Conservation (phyloP, 2,329 filamentous ascomycete genomes). For the Colletotrichum australisinense region DNA sequence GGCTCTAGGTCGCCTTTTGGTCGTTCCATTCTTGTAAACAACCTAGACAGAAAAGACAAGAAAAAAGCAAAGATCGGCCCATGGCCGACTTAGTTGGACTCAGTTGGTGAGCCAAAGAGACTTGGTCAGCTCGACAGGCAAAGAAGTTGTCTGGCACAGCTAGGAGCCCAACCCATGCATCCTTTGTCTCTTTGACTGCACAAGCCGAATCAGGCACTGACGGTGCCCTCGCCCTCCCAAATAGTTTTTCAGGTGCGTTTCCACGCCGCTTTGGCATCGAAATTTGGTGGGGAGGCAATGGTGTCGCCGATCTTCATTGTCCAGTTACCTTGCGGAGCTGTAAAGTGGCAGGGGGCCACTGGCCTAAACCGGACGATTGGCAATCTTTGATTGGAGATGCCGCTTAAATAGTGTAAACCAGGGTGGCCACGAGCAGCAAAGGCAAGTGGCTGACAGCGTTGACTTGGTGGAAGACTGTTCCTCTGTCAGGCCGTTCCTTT, state of each 20-base stretch:
- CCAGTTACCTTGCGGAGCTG: neutral
- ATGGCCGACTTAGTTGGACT: neutral
- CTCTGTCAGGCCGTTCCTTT: neutral
- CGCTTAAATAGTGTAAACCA: conserved; percentile 19
- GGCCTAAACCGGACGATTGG: conserved; percentile 33
- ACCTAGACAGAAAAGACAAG: neutral
- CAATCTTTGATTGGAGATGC: conserved; percentile 33
- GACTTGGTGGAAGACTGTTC: neutral
- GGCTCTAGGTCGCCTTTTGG: neutral
- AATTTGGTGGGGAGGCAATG: conserved; percentile 25
- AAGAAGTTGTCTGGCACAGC: neutral
- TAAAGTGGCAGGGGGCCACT: conserved; percentile 2
- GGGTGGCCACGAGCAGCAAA: conserved; percentile 22
- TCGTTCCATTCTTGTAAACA: neutral
- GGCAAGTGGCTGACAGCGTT: conserved; percentile 6
- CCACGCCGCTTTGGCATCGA: conserved; percentile 26
- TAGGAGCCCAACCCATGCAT: conserved; percentile 9
- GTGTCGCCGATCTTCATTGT: conserved; percentile 34
- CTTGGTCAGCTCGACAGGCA: conserved; percentile 19
- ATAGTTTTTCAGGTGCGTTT: conserved; percentile 12
- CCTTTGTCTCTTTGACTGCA: conserved; percentile 29
- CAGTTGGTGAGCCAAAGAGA: neutral
- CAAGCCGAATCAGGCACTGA: conserved; percentile 11
- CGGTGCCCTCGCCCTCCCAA: conserved; percentile 3
- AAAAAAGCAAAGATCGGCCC: neutral